Evolutionary conservation across 78 protist species (phyloP).

Genomic region (Dictyostelium purpureum): DNA sequence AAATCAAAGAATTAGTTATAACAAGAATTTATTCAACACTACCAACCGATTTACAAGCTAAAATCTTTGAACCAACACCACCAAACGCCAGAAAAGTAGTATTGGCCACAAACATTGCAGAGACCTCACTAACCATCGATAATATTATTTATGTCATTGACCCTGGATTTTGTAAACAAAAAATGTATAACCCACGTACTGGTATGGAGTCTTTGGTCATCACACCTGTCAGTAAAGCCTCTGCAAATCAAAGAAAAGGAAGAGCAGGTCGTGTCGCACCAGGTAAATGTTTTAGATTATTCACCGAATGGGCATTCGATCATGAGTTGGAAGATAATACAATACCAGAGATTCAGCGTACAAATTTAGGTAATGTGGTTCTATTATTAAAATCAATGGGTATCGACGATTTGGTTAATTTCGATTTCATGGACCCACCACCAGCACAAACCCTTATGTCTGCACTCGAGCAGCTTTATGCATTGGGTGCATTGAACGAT

Average conservation of each 20-base stretch:
- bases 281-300: constrained; percentile 97
- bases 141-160: constrained; percentile 99
- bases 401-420: constrained; percentile 96
- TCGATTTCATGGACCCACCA: constrained; percentile 99
- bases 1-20: constrained; percentile 92
- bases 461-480: constrained; percentile 97
- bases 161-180: constrained; percentile 96
- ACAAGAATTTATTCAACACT: constrained; percentile 97
- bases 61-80: constrained; percentile 97
- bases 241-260: constrained; percentile 97
- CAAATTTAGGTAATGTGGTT: constrained; percentile 97
- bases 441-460: constrained; percentile 98
- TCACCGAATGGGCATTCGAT: constrained; percentile 95
- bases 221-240: constrained; percentile 92
- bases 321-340: constrained; percentile 92
- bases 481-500: constrained; percentile 97
- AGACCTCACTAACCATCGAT: constrained; percentile 98
- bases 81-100: constrained; percentile 97
- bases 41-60: constrained; percentile 96
- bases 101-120: constrained; percentile 99
- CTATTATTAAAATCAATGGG: constrained; percentile 96
- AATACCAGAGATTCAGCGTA: constrained; percentile 99
- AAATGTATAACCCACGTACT: constrained; percentile 93
- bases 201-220: constrained; percentile 99
- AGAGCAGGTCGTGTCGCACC: constrained; percentile 98